Evolutionary conservation across 768 basidiomycete genomes (phyloP), one percentile per base, ranked within the genome.

Genomic region (Artomyces pyxidatus): DNA sequence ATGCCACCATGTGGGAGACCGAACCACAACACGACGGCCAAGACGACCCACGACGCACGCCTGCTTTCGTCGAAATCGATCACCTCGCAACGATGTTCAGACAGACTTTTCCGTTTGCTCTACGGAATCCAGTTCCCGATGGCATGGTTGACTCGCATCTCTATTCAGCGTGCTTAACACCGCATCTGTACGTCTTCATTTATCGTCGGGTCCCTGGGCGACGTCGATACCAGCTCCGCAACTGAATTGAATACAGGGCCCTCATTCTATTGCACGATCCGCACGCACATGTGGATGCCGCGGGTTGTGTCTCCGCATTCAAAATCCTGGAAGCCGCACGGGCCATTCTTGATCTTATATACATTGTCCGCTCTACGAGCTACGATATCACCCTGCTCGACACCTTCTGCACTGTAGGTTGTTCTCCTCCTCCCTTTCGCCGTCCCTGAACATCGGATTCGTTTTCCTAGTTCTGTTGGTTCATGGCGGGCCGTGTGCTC

Each of bases 241-340:
- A 16, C 41, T 40, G 22, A 42, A 12, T 29, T 23, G 25, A 56
- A 27, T 40, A 30, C 54, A 89, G 87, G 11, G 76, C 83, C 6
- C 77, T 68, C 12, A 82, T 89, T 45, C 68, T 87, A 17, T 65
- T 89, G 37, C 87, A 88, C 56, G 87, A 89, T 54, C 83, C 85
- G 3, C 85, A 87, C 58, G 84, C 85, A 16, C 75, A 78, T 50
- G 69, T 83, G 41, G 69, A 71, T 22, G 68, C 64, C 40, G 71
- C 72, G 16, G 76, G 77, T 29, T 88, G 85, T 56, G 71, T 79
- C 37, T 87, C 84, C 37, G 81, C 85, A 12, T 71, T 80, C 55
- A 83, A 78, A 58, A 80, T 88, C 26, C 66, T 88, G 7, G 75
- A 74, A 1, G 78, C 85, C 22, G 77, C 85, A 2, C 75, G 86